Evolutionary conservation across 176 grass and related monocot genomes (phyloP).

Genomic region (Triticum dicoccoides): DNA sequence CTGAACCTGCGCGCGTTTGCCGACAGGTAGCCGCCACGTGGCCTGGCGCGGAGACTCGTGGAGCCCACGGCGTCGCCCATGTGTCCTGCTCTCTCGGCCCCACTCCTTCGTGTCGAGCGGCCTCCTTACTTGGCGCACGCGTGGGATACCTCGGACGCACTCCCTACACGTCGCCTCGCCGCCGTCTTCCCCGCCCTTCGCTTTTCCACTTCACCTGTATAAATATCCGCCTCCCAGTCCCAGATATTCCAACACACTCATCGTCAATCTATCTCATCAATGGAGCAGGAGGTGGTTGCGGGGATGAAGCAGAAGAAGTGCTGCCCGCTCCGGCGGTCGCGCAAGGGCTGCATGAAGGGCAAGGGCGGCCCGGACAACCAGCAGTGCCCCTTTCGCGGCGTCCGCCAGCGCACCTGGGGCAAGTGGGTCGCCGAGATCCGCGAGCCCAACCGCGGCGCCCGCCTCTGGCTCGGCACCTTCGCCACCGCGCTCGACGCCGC

Average conservation of each 20-base stretch:
- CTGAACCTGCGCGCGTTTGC: neutral
- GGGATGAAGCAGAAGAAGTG: conserved; percentile 46
- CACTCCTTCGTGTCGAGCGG: conserved; percentile 6
- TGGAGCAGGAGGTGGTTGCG: neutral
- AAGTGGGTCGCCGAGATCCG: conserved; percentile 95
- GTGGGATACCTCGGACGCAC: conserved; percentile 5
- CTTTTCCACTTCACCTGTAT: neutral
- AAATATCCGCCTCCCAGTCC: neutral
- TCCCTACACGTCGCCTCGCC: conserved; percentile 8
- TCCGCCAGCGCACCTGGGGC: conserved; percentile 82
- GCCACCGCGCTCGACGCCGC: conserved; percentile 58
- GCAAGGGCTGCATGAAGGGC: conserved; percentile 96
- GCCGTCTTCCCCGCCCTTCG: neutral
- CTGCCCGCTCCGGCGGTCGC: conserved; percentile 71
- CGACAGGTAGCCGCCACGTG: conserved; percentile 13
- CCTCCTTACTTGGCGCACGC: conserved; percentile 22
- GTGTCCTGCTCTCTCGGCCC: conserved; percentile 3
- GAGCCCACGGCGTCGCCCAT: conserved; percentile 14
- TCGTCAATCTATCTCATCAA: neutral
- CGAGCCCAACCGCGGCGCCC: conserved; percentile 83
- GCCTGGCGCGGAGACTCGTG: neutral
- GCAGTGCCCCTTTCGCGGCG: conserved; percentile 74
- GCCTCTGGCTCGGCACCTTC: conserved; percentile 87
- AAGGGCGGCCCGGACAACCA: conserved; percentile 95
- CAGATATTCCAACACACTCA: neutral